Evolutionary conservation across 2,329 filamentous ascomycete species (phyloP), one percentile per base, ranked within the genome.

Genomic region (Fusarium transvaalense): DNA sequence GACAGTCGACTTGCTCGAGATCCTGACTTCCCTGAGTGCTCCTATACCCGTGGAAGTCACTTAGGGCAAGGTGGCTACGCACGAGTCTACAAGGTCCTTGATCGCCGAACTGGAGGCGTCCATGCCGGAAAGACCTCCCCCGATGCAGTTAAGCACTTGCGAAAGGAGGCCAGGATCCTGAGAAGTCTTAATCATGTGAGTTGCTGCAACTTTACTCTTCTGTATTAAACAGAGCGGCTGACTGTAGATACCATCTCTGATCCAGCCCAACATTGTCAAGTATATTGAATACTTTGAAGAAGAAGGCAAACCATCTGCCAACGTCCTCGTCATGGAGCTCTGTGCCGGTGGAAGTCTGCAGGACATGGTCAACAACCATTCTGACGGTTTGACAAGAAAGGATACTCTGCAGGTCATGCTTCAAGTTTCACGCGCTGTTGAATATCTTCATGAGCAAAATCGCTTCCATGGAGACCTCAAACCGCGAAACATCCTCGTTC

Each of bases 381-480:
- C 66, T 4, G 39, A 66, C 10, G 71, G 71, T 6, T 51, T 76
- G 38, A 39, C 37, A 0, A 60, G 62, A 12, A 41, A 29, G 1
- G 70, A 76, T 7, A 65, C 73, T 2, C 35, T 77, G 0, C 60
- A 55, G 2, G 68, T 74, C 4, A 45, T 72, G 27, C 42, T 51
- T 1, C 77, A 79, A 41, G 47, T 76, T 1, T 53, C 71, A 0
- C 57, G 52, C 5, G 77, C 74, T 0, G 56, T 79, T 6, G 62
- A 65, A 17, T 78, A 75, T 41, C 56, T 79, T 1, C 77, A 79
- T 21, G 31, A 14, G 2, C 32, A 46, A 25, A 57, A 53, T 0
- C 61, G 74, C 1, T 76, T 74, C 17, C 77, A 79, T 46, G 70
- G 71, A 0, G 77, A 79, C 39, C 25, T 79, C 35, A 79, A 79